Evolutionary conservation across 2,329 filamentous ascomycete species (phyloP), one percentile per base, ranked within the genome.

Genomic region (Pseudonectria buxi): DNA sequence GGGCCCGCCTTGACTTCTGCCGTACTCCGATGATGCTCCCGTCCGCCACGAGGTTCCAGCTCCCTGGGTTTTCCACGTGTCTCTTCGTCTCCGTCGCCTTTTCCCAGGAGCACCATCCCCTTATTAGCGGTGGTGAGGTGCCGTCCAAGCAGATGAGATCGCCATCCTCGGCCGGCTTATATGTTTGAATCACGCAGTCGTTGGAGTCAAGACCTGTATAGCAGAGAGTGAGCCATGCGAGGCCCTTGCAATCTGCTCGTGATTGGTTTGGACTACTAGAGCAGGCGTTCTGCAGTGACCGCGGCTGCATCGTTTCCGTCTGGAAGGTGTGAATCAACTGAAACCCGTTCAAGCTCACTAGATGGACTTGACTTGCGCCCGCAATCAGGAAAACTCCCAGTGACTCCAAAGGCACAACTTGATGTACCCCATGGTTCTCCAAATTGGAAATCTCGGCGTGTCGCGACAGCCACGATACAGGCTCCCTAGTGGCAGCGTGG

Each of bases 171-270:
- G 68, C 59, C 0, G 77, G 71, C 1, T 69, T 62, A 49, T 80
- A 84, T 0, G 72, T 81, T 35, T 83, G 78, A 43, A 86, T 63
- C 14, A 85, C 67, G 37, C 81, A 76, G 32, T 81, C 72, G 10
- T 74, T 71, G 0, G 73, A 75, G 14, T 77, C 73, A 4, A 66
- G 62, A 39, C 74, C 72, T 3, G 70, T 69, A 51, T 86, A 86
- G 10, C 72, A 74, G 14, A 87, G 58, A 1, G 74, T 78, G n/a
- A 87, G 64, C 11, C 72, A 78, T 18, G 68, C 67, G 2, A 88
- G 59, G 1, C 78, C 74, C 1, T 69, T 61, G 2, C 69, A 70
- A 11, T 71, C 73, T 71, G 76, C 40, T 62, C 64, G 31, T 67
- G 66, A 37, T 63, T 69, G 29, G 16, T 50, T 41, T 24, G 50